phyloP scores from a whole-genome alignment of 495 filamentous ascomycete species.

The Penicillium argentinense region DNA sequence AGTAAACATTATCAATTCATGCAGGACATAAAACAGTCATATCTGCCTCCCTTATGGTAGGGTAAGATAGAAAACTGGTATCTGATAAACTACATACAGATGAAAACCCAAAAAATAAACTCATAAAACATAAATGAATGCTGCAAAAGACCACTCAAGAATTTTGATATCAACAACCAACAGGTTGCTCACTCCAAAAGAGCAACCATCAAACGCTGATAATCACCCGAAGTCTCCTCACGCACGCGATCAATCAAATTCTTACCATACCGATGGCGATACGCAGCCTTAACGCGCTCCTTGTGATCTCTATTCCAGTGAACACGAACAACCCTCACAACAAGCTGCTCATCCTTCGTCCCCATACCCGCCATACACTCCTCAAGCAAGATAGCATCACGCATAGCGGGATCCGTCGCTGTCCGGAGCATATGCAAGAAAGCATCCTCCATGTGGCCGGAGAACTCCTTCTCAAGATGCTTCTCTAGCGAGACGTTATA shows the following conservation, averaged over 20 bases:
- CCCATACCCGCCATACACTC: constrained; percentile 83
- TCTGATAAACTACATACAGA: constrained; percentile 5
- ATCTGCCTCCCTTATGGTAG: too few relatives aligned
- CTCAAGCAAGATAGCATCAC: constrained; percentile 78
- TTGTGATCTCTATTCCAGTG: constrained; percentile 79
- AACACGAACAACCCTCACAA: constrained; percentile 66
- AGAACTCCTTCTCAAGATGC: constrained; percentile 76
- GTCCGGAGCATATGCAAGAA: constrained; percentile 75
- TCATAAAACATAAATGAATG: not conserved
- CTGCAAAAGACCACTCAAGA: not conserved
- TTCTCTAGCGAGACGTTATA: constrained; percentile 67
- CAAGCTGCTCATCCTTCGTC: constrained; percentile 81
- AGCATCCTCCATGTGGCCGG: constrained; percentile 88
- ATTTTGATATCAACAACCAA: not conserved
- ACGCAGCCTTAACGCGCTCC: constrained; percentile 71
- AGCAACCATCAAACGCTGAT: constrained; percentile 57
- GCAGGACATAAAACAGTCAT: too few relatives aligned
- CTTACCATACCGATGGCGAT: constrained; percentile 59
- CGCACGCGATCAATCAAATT: constrained; percentile 64
- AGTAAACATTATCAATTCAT: too few relatives aligned
- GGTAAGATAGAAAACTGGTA: constrained; percentile 5
- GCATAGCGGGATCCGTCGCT: constrained; percentile 75
- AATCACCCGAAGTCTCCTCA: constrained; percentile 87
- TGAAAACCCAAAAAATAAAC: not conserved
- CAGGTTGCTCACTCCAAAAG: constrained; percentile 30